phyloP scores from a whole-genome alignment of 345 rosid genomes.

The Syzygium aqueum region DNA sequence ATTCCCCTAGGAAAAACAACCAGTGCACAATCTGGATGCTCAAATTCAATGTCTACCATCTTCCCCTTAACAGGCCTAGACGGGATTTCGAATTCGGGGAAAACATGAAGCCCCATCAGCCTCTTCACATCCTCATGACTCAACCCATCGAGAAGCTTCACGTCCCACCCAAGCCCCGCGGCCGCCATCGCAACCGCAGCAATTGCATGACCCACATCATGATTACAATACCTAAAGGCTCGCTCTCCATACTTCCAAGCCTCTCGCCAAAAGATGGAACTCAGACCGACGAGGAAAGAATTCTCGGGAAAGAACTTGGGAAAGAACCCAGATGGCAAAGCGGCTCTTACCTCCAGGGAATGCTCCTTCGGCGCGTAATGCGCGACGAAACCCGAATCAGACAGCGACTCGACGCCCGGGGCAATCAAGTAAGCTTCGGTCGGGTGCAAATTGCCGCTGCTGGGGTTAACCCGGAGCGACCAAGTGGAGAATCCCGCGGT shows the following conservation, averaged over 20 bases:
- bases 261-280: conserved; percentile 88
- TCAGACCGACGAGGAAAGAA: conserved; percentile 57
- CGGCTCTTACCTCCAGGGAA: conserved; percentile 67
- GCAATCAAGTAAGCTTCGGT: conserved; percentile 70
- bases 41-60: conserved; percentile 54
- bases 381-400: conserved; percentile 47
- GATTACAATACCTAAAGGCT: conserved; percentile 78
- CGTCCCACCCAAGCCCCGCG: conserved; percentile 81
- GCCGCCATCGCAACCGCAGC: conserved; percentile 73
- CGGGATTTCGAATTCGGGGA: conserved; percentile 32
- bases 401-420: conserved; percentile 45
- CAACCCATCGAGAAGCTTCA: conserved; percentile 77
- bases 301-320: conserved; percentile 33
- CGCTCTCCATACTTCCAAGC: conserved; percentile 97
- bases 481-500: conserved; percentile 68
- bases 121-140: conserved; percentile 50
- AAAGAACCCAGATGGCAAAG: conserved; percentile 36
- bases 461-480: conserved; percentile 93
- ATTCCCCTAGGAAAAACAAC: conserved; percentile 56
- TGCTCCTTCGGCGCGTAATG: conserved; percentile 84
- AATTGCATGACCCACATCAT: conserved; percentile 83
- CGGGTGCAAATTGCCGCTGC: conserved; percentile 90
- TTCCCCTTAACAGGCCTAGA: conserved; percentile 33
- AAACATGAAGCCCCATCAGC: conserved; percentile 45
- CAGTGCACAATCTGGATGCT: conserved; percentile 83